Percentiles rank a stretch among this genome's conserved stretches.
Conservation (phyloP, 2,329 filamentous ascomycete species). For the Xylariaceae sp. region DNA sequence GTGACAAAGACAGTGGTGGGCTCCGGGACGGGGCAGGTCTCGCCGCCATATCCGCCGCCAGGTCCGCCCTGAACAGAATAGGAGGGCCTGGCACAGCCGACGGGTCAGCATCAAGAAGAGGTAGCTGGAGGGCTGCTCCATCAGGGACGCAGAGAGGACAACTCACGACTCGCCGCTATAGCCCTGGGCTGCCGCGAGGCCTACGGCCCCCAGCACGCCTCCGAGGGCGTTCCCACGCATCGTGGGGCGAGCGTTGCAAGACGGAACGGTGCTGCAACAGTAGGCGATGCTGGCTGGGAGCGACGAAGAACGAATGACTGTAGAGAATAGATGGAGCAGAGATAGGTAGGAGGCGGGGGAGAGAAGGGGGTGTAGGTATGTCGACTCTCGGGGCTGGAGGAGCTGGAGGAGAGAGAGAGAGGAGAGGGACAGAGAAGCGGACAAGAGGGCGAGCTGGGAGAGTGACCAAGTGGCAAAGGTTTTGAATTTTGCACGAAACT, state of each 20-base stretch:
- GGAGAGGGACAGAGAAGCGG: constrained; percentile 6
- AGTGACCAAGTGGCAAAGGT: too few species aligned
- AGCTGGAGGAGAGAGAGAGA: constrained; percentile 5
- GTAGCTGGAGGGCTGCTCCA: too few species aligned
- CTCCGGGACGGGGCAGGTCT: constrained; percentile 32
- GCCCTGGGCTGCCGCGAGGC: constrained; percentile 18
- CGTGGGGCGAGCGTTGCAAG: background rate
- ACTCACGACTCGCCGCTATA: constrained; percentile 18
- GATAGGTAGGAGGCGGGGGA: constrained; percentile 1
- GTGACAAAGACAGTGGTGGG: constrained; percentile 43
- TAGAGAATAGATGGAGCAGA: constrained; percentile 8
- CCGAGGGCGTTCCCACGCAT: constrained; percentile 21
- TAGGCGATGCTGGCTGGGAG: constrained; percentile 3
- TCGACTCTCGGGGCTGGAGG: too few species aligned
- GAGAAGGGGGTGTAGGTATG: constrained; percentile 5
- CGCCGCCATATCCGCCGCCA: constrained; percentile 10
- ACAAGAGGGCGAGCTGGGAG: constrained; percentile 1
- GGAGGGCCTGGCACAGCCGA: too few species aligned
- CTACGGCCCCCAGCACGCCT: constrained; percentile 17
- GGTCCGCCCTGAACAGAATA: too few species aligned
- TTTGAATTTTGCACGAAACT: too few species aligned
- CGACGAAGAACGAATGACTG: constrained; percentile 14
- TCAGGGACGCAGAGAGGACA: background rate
- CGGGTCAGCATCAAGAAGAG: too few species aligned
- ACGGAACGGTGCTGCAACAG: constrained; percentile 3